These are phyloP conservation scores for Fusarium caatingaense DNA, from an alignment of 2,329 filamentous ascomycete genomes.

Conservation along the genomic window DNA sequence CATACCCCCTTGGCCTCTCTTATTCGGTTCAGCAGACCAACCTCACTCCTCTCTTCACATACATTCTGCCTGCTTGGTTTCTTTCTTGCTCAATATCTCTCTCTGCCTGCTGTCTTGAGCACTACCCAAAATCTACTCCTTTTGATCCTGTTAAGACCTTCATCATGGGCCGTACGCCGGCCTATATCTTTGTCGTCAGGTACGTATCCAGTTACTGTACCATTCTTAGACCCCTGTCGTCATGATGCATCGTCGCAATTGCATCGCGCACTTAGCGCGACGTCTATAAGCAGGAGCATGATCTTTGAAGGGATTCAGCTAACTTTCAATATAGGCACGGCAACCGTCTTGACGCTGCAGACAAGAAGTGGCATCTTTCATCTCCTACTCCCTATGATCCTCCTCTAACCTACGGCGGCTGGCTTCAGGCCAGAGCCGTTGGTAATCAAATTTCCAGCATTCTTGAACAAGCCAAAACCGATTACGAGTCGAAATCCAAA, in stretches of 20 bases:
- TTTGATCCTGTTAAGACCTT: slow-evolving; percentile 15
- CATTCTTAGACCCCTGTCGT: slow-evolving; percentile 38
- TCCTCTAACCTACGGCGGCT: slow-evolving; percentile 93
- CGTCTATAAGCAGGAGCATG: slow-evolving; percentile 13
- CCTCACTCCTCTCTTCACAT: slow-evolving; percentile 21
- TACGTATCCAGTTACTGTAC: slow-evolving; percentile 39
- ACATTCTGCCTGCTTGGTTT: slow-evolving; percentile 6
- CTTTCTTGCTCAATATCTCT: slow-evolving; percentile 4
- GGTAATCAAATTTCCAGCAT: slow-evolving; percentile 87
- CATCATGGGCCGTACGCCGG: slow-evolving; percentile 57
- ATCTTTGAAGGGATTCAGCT: slow-evolving; percentile 13
- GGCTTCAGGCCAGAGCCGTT: slow-evolving; percentile 85
- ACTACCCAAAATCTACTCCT: neutral
- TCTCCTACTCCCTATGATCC: slow-evolving; percentile 96
- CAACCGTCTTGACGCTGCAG: slow-evolving; percentile 90
- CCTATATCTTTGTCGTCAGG: slow-evolving; percentile 60
- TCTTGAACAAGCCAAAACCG: slow-evolving; percentile 63
- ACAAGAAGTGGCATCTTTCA: slow-evolving; percentile 93
- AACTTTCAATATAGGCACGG: slow-evolving; percentile 73
- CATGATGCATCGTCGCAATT: slow-evolving; percentile 37
- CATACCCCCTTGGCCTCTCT: slow-evolving; percentile 32
- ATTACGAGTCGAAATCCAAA: slow-evolving; percentile 52
- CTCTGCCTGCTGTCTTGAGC: slow-evolving; percentile 3
- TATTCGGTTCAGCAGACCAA: slow-evolving; percentile 32
- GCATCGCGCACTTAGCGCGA: slow-evolving; percentile 30